phyloP scores from a whole-genome alignment of 2,329 filamentous ascomycete species.

The Cordyceps tenuipes region DNA sequence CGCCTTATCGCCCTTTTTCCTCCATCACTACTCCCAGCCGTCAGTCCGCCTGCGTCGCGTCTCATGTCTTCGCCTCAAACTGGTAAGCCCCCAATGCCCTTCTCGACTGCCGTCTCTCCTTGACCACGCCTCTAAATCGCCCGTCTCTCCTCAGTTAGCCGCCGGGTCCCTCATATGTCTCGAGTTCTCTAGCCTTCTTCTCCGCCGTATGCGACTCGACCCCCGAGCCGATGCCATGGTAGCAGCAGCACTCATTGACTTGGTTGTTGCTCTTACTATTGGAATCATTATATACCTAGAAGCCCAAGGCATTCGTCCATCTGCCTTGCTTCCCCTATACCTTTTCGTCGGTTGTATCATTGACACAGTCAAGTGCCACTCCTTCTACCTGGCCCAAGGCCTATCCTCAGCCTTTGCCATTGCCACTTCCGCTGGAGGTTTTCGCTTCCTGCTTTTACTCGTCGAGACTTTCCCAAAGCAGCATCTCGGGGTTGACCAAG shows the following conservation, averaged over 20 bases:
- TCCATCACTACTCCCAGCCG: slow-evolving; percentile 4
- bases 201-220: slow-evolving; percentile 3
- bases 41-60: neutral
- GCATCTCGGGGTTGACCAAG: neutral
- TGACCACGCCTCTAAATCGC: neutral
- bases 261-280: neutral
- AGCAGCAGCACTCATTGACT: slow-evolving; percentile 4
- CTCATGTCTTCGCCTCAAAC: neutral
- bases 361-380: neutral
- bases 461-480: neutral
- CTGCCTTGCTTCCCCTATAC: neutral
- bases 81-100: neutral
- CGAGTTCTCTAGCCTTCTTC: neutral
- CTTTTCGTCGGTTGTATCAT: neutral
- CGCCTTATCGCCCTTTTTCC: slow-evolving; percentile 4
- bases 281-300: slow-evolving; percentile 7
- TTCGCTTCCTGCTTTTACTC: neutral
- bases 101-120: neutral
- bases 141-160: neutral
- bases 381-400: neutral
- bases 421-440: neutral
- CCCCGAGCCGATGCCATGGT: slow-evolving; percentile 7
- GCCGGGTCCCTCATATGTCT: neutral
- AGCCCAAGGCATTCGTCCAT: neutral
- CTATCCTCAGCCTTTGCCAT: neutral